Base-by-base conservation (phyloP, 2,329 filamentous ascomycete species). In the Ceratocystis smalleyi region DNA sequence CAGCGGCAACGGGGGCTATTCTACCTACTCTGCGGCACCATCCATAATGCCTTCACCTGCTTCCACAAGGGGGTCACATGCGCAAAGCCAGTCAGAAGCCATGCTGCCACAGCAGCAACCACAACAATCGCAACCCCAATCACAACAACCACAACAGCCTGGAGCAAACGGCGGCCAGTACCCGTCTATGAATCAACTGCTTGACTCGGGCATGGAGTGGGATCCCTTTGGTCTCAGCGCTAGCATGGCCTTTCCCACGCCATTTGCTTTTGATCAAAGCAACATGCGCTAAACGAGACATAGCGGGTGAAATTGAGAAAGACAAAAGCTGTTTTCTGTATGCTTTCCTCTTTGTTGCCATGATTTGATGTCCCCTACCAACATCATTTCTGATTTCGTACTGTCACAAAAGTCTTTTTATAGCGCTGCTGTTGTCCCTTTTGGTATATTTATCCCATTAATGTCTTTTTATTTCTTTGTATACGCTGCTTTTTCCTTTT, bases 211-310 rank as follows among this genome's bases (percentile, higher is more conserved):
- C 76, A 78, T 95, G 60, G 91, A 96, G 72, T 89, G 91, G 74
- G 91, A 96, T 74, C 92, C 92, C 0, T 97, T 96, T 71, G 91
- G 91, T 12, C 79, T 96, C 62, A 92, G 88, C 66, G 91, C 91
- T 43, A 95, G 89, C 75, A 96, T 96, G 92, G 89, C 92, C 69
- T 96, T 96, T 71, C 91, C 91, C 10, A 88, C 87, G 1, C 86
- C 87, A 60, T 94, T 91, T 74, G 83, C 84, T 62, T 90, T 89
- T 72, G 83, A 86, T 67, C 83, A 82, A 61, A 78, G 79, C 72
- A 82, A 81, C 69, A 80, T 77, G 73, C 72, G 76, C 68, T 78
- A 74, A 72, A 45, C n/a, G 17, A 40, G 35, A 40, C 35, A 40
- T 40, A 15, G 35, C 3, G 35, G 10, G 15, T 15, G 35, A 15